Conservation (phyloP, 2,329 filamentous ascomycete genomes). For the Aureobasidium leucospermi region DNA sequence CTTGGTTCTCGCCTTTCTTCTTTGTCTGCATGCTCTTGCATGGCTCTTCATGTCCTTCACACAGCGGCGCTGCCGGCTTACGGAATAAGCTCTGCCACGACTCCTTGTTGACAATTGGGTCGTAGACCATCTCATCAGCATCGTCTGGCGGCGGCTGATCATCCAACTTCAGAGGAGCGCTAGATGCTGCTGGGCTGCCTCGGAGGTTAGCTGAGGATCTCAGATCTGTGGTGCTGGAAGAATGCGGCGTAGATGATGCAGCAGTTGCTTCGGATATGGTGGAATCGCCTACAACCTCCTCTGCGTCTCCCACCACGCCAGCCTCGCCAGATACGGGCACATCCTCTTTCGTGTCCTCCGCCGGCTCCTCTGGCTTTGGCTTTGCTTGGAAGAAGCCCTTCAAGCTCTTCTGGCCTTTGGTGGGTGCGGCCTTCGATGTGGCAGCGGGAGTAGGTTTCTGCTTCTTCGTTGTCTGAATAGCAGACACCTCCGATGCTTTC, state of each 20-base stretch:
- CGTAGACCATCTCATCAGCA: constrained; percentile 45
- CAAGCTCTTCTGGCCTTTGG: constrained; percentile 52
- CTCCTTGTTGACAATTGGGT: constrained; percentile 67
- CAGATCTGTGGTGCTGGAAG: background rate
- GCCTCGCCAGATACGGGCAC: background rate
- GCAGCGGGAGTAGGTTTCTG: constrained; percentile 34
- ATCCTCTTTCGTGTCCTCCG: background rate
- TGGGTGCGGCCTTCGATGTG: constrained; percentile 22
- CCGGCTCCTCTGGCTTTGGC: constrained; percentile 6
- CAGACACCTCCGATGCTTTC: constrained; percentile 24
- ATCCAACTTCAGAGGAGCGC: background rate
- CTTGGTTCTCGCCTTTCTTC: constrained; percentile 78
- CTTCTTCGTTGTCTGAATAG: constrained; percentile 39
- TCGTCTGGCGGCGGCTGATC: constrained; percentile 16
- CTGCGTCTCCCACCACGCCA: background rate
- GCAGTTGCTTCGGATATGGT: background rate
- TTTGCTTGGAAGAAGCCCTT: constrained; percentile 74
- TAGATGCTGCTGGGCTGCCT: background rate
- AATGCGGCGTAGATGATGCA: background rate
- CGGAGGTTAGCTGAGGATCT: background rate
- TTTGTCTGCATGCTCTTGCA: constrained; percentile 80
- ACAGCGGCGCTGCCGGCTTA: constrained; percentile 66
- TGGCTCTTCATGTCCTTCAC: constrained; percentile 75
- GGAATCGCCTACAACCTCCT: background rate
- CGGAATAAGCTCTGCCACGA: constrained; percentile 81